Evolutionary conservation across 352 stramenopile species (phyloP), one percentile per base, ranked within the genome.

Genomic region (Phytophthora agathidicida): DNA sequence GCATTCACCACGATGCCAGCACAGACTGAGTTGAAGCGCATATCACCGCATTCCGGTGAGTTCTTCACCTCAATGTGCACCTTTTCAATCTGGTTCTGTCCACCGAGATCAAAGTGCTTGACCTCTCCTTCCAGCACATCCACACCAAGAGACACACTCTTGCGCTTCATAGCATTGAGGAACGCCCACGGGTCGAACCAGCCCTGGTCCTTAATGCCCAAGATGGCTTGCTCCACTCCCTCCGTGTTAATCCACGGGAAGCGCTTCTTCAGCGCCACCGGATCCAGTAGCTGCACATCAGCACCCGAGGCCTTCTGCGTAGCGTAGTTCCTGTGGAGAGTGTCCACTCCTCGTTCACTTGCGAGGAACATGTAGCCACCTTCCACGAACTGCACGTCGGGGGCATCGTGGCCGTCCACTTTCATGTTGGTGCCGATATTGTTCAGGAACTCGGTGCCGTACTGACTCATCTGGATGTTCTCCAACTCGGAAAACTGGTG

Each of bases 141-240:
- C 36, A 94, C 86, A 20, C 83, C 86, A 11, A 94, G 60, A n/a
- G 73, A 55, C 3, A 84, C 48, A 54, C 76, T 84, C 65, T 91
- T 92, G 28, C 68, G 73, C 64, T 91, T 92, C 57, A 94, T 82
- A 10, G 83, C 83, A 8, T 62, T 75, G 43, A 95, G 65, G 58
- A 80, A 93, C 3, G 82, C 81, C 86, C 86, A 95, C 4, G 86
- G 86, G 32, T 95, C 86, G 60, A 95, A 95, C 86, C 86, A 95
- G 16, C 86, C 86, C 36, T 93, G 80, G 41, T 93, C 54, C 33
- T 87, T 79, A 17, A 89, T 56, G 7, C 86, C 86, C 13, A 95
- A 58, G 11, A 84, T 77, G 6, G 73, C 86, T 26, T 74, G 70
- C 11, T 75, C 65, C 3, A 95, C 66, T 3, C 76, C 86, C 3